phyloP scores from a whole-genome alignment of 805 yeast species.

The Saturnispora serradocipensis region DNA sequence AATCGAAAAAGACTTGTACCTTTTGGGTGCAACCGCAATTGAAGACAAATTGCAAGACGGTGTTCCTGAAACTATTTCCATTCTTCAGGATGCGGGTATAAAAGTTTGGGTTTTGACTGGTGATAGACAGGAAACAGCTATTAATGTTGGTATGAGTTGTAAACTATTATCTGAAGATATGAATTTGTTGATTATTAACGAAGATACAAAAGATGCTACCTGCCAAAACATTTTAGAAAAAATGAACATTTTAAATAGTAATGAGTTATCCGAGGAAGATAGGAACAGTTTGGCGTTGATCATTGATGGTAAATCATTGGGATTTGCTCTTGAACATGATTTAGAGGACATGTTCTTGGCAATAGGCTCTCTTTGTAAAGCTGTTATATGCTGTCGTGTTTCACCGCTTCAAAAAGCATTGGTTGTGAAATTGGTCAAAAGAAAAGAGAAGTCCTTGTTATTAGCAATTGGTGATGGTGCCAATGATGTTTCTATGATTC shows the following conservation, averaged over 20 bases:
- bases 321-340: conserved; percentile 74
- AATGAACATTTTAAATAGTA: conserved; percentile 60
- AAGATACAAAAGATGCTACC: conserved; percentile 73
- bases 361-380: conserved; percentile 80
- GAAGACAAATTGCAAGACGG: conserved; percentile 98
- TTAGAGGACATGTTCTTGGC: conserved; percentile 71
- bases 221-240: conserved; percentile 64
- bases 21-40: conserved; percentile 96
- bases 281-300: conserved; percentile 75
- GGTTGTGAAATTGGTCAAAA: conserved; percentile 89
- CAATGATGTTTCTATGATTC: conserved; percentile 97
- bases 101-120: conserved; percentile 98
- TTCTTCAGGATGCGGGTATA: conserved; percentile 93
- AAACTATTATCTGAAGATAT: conserved; percentile 88
- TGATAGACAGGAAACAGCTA: conserved; percentile 97
- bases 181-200: conserved; percentile 86
- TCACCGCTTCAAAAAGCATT: conserved; percentile 95
- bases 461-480: conserved; percentile 99
- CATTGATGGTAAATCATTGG: conserved; percentile 89
- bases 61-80: conserved; percentile 94
- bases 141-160: conserved; percentile 98
- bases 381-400: conserved; percentile 96
- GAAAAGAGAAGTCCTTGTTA: conserved; percentile 63
- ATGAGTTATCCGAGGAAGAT: conserved; percentile 58
- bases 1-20: conserved; percentile 69